Percentiles rank a stretch among this genome's conserved stretches.
Conservation (phyloP, 169 alveolate genomes). For the Eimeria maxima region DNA sequence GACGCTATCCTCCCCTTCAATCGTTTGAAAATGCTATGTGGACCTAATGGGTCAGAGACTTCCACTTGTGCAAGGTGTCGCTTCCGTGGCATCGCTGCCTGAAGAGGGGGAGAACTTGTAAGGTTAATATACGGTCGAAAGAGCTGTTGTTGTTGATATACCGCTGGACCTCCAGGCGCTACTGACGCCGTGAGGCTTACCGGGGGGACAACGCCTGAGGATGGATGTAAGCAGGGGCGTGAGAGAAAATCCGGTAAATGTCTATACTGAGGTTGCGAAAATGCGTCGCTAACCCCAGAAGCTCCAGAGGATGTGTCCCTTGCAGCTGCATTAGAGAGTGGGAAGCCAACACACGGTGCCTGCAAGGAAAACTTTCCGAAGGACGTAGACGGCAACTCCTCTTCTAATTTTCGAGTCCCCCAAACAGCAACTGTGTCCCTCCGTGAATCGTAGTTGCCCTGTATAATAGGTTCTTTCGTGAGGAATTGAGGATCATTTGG, state of each 20-base stretch:
- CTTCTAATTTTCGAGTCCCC: background rate
- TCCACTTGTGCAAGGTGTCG: background rate
- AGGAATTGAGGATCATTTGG: background rate
- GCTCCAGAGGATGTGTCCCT: background rate
- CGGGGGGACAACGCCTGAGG: background rate
- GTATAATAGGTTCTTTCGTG: background rate
- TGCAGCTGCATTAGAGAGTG: background rate
- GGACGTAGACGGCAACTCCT: background rate
- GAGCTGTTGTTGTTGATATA: background rate
- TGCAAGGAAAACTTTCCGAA: background rate
- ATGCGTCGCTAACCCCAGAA: background rate
- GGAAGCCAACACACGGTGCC: background rate
- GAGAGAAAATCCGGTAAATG: background rate
- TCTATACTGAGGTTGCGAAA: background rate
- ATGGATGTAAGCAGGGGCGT: background rate
- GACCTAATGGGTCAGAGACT: background rate
- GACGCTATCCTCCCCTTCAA: background rate
- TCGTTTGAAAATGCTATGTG: background rate
- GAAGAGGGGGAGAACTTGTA: background rate
- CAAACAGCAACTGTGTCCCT: background rate
- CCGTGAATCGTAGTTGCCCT: background rate
- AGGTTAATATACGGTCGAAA: background rate
- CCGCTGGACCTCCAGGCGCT: background rate
- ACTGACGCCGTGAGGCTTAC: background rate
- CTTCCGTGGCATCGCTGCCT: background rate